phyloP scores from a whole-genome alignment of 2,329 filamentous ascomycete genomes.

The Lachnellula subtilissima region DNA sequence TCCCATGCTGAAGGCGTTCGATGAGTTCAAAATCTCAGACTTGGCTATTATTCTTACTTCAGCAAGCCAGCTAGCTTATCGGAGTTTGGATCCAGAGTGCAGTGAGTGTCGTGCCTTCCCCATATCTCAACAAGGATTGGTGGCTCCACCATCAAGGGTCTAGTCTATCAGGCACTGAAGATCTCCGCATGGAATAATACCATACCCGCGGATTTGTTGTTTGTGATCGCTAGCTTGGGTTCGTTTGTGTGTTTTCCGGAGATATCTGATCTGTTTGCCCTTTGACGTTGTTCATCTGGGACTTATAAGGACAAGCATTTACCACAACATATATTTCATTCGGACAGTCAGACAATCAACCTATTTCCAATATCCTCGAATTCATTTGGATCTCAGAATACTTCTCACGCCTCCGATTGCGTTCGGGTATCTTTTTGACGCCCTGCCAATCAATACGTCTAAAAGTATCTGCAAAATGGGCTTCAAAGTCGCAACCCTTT shows the following conservation, averaged over 20 bases:
- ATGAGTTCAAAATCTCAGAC: too few relatives aligned
- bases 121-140: not conserved
- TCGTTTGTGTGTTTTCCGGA: conserved; percentile 14
- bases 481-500: conserved; percentile 23
- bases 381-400: not conserved
- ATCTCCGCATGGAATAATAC: conserved; percentile 15
- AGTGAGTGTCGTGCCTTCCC: not conserved
- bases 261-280: conserved; percentile 16
- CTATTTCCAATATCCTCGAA: not conserved
- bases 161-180: conserved; percentile 1
- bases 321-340: not conserved
- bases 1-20: too few relatives aligned
- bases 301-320: conserved; percentile 15
- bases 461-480: conserved; percentile 13
- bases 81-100: not conserved
- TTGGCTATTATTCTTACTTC: too few relatives aligned
- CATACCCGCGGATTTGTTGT: conserved; percentile 18
- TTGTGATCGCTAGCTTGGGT: not conserved
- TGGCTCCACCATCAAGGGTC: not conserved
- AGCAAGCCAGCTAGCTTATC: conserved; percentile 1
- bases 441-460: not conserved
- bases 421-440: not conserved
- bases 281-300: conserved; percentile 17
- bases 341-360: not conserved
- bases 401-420: not conserved